Percentiles rank a stretch among this genome's conserved stretches.
These are phyloP conservation scores for Cryphonectria carpinicola DNA, from an alignment of 2,329 filamentous ascomycete genomes.

Conservation along the genomic window DNA sequence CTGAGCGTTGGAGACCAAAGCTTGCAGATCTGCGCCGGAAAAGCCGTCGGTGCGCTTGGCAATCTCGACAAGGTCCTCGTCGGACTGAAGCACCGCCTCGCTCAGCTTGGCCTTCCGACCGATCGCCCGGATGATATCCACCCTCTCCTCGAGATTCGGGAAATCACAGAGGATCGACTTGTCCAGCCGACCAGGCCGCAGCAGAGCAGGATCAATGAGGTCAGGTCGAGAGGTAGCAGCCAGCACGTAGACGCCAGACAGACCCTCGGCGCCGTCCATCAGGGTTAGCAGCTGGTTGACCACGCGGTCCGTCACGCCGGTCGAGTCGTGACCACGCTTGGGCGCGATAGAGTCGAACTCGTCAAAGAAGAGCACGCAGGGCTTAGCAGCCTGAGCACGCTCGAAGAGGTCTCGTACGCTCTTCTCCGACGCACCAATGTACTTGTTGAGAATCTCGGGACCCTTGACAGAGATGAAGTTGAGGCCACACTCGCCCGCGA, in stretches of 20 bases:
- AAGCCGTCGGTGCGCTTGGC: constrained; percentile 84
- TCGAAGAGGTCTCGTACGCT: constrained; percentile 94
- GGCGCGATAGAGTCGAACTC: constrained; percentile 98
- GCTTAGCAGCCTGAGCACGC: constrained; percentile 84
- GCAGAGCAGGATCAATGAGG: constrained; percentile 89
- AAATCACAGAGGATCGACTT: constrained; percentile 93
- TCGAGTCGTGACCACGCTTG: constrained; percentile 95
- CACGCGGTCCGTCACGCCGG: constrained; percentile 96
- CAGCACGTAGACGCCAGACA: constrained; percentile 93
- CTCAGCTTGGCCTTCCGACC: constrained; percentile 78
- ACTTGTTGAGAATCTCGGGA: constrained; percentile 98
- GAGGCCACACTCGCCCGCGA: constrained; percentile 95
- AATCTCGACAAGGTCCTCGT: constrained; percentile 69
- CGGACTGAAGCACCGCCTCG: constrained; percentile 62
- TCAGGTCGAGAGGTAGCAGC: constrained; percentile 93
- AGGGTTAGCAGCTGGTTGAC: constrained; percentile 98
- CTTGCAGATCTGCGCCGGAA: constrained; percentile 92
- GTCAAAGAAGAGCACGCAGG: constrained; percentile 97
- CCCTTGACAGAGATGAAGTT: constrained; percentile 99
- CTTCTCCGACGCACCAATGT: constrained; percentile 97
- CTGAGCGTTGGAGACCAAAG: constrained; percentile 93
- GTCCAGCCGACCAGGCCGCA: constrained; percentile 89
- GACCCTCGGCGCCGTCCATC: constrained; percentile 96
- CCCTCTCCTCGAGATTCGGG: constrained; percentile 75
- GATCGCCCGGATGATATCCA: constrained; percentile 88